phyloP scores from a whole-genome alignment of 116 monocot species.

The Posidonia oceanica region DNA sequence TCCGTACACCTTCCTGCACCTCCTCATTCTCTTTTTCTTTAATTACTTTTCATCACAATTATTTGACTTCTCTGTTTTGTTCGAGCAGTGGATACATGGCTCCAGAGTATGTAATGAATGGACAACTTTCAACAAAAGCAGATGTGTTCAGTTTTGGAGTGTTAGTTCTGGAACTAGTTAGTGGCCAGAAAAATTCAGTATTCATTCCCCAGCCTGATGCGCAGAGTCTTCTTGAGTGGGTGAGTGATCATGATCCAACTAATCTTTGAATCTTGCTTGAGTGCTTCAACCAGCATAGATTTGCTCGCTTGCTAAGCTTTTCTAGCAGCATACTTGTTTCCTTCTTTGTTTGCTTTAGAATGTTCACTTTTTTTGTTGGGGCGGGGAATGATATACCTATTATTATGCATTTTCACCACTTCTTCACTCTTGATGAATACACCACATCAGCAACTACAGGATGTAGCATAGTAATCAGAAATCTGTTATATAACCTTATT shows the following conservation, averaged over 20 bases:
- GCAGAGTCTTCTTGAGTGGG: conserved; percentile 59
- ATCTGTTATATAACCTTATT: no score
- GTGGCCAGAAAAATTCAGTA: conserved; percentile 43
- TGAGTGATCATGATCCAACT: conserved; percentile 5
- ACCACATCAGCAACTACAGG: no score
- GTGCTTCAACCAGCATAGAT: no score
- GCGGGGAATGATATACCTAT: no score
- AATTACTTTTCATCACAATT: not conserved
- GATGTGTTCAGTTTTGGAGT: conserved; percentile 82
- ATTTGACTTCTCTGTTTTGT: not conserved
- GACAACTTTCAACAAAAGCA: conserved; percentile 50
- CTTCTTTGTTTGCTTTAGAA: no score
- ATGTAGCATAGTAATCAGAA: no score
- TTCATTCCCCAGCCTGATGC: conserved; percentile 28
- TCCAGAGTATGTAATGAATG: conserved; percentile 21
- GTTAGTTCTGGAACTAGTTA: conserved; percentile 50
- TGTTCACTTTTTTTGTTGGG: no score
- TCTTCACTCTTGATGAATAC: no score
- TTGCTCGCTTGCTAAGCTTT: no score
- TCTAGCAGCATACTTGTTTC: no score
- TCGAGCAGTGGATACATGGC: conserved; percentile 58
- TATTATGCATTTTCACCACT: no score
- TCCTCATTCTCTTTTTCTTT: not conserved
- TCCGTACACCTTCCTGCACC: not conserved
- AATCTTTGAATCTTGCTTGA: no score